phyloP scores from a whole-genome alignment of 495 filamentous ascomycete genomes.

The Acidomyces sp. region DNA sequence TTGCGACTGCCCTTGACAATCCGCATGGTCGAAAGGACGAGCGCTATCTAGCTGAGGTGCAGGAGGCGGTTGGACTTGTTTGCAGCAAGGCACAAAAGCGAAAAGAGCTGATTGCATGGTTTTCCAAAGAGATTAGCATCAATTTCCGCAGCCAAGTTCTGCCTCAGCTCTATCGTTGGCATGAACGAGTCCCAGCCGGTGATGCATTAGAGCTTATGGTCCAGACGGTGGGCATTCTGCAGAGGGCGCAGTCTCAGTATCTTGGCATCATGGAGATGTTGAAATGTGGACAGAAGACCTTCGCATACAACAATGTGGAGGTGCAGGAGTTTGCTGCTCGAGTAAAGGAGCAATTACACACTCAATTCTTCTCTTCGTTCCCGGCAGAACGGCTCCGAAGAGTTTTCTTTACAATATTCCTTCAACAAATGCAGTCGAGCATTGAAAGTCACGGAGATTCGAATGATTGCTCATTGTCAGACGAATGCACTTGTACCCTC shows the following conservation, averaged over 20 bases:
- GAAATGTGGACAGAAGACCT: too few relatives aligned
- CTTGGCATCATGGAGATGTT: neutral
- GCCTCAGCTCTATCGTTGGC: slow-evolving; percentile 1
- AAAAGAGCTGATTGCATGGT: slow-evolving; percentile 13
- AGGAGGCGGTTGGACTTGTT: neutral
- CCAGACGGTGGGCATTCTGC: slow-evolving; percentile 4
- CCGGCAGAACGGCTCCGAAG: neutral
- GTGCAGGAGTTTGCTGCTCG: neutral
- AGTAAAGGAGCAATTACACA: slow-evolving; percentile 11
- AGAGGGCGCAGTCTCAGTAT: slow-evolving; percentile 1
- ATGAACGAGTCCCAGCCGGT: neutral
- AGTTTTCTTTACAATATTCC: too few relatives aligned
- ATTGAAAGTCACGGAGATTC: too few relatives aligned
- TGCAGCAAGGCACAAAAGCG: neutral
- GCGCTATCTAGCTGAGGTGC: neutral
- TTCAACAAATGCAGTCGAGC: too few relatives aligned
- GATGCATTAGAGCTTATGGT: neutral
- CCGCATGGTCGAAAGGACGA: neutral
- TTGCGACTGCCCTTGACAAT: slow-evolving; percentile 6
- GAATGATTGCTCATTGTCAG: too few relatives aligned
- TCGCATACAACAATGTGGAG: neutral
- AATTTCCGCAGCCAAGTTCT: slow-evolving; percentile 5
- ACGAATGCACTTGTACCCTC: too few relatives aligned
- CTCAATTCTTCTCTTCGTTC: slow-evolving; percentile 17
- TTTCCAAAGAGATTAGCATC: slow-evolving; percentile 8